phyloP scores from a whole-genome alignment of 345 rosid species.

The Citrus mangshanensis region DNA sequence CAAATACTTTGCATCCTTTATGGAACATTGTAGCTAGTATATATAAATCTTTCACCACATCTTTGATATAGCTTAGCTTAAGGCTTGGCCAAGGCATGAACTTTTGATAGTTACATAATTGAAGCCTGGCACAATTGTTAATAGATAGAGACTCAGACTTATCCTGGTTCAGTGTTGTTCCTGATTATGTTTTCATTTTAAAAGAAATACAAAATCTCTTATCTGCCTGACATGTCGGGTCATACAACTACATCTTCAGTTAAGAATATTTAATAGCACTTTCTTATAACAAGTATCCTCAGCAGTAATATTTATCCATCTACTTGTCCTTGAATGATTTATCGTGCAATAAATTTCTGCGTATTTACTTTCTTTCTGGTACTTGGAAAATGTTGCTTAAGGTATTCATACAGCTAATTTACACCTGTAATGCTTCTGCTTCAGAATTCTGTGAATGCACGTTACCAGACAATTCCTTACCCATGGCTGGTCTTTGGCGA shows the following conservation, averaged over 20 bases:
- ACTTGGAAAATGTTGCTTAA: not conserved
- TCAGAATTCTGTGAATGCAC: slow-evolving; percentile 96
- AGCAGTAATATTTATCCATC: not conserved
- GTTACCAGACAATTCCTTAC: slow-evolving; percentile 78
- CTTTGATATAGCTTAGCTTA: too few species aligned
- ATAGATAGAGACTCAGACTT: not conserved
- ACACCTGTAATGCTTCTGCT: slow-evolving; percentile 19
- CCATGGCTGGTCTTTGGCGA: slow-evolving; percentile 99
- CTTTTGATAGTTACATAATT: not conserved
- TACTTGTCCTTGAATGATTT: not conserved
- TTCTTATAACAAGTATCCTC: not conserved
- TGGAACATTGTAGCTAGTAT: not conserved
- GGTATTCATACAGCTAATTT: not conserved
- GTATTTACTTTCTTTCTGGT: not conserved
- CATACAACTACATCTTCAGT: not conserved
- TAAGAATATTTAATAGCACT: not conserved
- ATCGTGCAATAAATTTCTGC: not conserved
- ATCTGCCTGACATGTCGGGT: not conserved
- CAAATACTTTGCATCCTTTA: too few species aligned
- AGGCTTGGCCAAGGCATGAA: too few species aligned
- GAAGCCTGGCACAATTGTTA: not conserved
- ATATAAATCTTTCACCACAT: not conserved
- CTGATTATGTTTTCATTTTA: not conserved
- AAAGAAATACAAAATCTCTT: not conserved
- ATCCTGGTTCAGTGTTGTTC: not conserved